Percentiles rank a stretch among this genome's conserved stretches.
These are phyloP conservation scores for Lanmaoa pseudosensibilis DNA, from an alignment of 768 basidiomycete genomes.

Conservation along the genomic window DNA sequence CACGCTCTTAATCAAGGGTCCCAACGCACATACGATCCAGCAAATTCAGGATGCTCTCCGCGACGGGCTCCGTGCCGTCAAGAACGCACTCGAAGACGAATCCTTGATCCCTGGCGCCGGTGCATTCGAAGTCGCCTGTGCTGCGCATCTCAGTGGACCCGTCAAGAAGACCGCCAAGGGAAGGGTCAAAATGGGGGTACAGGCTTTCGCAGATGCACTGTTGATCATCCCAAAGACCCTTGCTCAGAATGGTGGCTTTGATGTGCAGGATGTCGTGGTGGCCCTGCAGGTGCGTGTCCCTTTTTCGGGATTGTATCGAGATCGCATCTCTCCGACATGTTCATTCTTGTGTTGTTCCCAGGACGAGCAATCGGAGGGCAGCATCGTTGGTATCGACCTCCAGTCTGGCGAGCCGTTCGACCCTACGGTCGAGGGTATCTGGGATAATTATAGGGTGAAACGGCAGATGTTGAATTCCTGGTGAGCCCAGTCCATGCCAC, in stretches of 20 bases:
- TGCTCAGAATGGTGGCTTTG: conserved; percentile 93
- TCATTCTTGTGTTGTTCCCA: conserved; percentile 30
- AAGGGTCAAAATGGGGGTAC: conserved; percentile 93
- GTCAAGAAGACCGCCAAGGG: conserved; percentile 90
- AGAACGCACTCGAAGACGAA: conserved; percentile 94
- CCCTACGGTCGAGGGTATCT: conserved; percentile 92
- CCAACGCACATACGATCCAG: conserved; percentile 92
- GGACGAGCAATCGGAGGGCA: conserved; percentile 96
- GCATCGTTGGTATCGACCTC: conserved; percentile 87
- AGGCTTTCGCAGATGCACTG: conserved; percentile 94
- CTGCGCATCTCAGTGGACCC: conserved; percentile 73
- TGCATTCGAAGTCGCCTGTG: conserved; percentile 93
- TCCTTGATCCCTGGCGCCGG: conserved; percentile 93
- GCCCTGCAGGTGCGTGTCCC: conserved; percentile 70
- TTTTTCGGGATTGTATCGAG: conserved; percentile 1
- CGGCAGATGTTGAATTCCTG: conserved; percentile 98
- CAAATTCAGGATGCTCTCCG: conserved; percentile 98
- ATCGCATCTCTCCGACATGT: conserved; percentile 12
- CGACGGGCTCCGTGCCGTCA: conserved; percentile 93
- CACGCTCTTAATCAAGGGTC: conserved; percentile 96
- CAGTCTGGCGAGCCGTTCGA: conserved; percentile 95
- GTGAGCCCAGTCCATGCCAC: conserved; percentile 44
- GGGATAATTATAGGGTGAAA: conserved; percentile 99
- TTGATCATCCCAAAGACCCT: conserved; percentile 95
- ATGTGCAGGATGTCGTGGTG: conserved; percentile 94